Base-by-base conservation (phyloP, 2,329 filamentous ascomycete genomes). In the Paecilomyces niveus region DNA sequence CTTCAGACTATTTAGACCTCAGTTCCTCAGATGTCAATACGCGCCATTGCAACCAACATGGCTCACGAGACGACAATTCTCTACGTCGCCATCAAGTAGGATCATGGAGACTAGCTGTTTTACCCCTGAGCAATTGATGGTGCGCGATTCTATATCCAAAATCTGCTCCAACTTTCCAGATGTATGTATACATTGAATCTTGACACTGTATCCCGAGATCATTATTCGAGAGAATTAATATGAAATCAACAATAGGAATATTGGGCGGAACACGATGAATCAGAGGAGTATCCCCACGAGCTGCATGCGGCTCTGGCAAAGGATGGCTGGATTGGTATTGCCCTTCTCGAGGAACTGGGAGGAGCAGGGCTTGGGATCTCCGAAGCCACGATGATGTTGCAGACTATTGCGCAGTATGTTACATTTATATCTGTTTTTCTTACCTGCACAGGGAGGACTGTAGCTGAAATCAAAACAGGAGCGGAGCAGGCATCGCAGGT, bases 351-450 rank as follows among this genome's bases (percentile, higher is more conserved):
- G 68, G 79, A 83, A 0, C 80, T 91, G 0, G 90, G 90, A 2
- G 90, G 90, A 0, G 82, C 88, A 1, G 89, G 88, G 0, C 74
- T 95, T 8, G 89, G 74, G 67, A 91, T 95, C 35, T 87, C 88
- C 0, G 90, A 94, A 69, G 90, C 90, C 0, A 90, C 87, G 0
- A 89, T 93, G 83, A 93, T 94, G 89, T 83, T 94, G 79, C 90
- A 95, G 67, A 89, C 89, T 1, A 89, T 92, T 58, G 79, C 87
- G 0, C 88, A 92, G 74, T 87, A 64, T 13, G 69, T 55, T 22
- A 10, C 35, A n/a, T 54, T 24, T 54, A 29, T 29, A 29, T 1
- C 26, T 9, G 24, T 54, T 24, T 51, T 15, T 29, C 26, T 29
- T 29, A 55, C 18, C 50, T 51, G 15, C 24, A 6, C 9, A 22